These are phyloP conservation scores for Trametes villosa DNA, from an alignment of 768 basidiomycete genomes.

Conservation along the genomic window DNA sequence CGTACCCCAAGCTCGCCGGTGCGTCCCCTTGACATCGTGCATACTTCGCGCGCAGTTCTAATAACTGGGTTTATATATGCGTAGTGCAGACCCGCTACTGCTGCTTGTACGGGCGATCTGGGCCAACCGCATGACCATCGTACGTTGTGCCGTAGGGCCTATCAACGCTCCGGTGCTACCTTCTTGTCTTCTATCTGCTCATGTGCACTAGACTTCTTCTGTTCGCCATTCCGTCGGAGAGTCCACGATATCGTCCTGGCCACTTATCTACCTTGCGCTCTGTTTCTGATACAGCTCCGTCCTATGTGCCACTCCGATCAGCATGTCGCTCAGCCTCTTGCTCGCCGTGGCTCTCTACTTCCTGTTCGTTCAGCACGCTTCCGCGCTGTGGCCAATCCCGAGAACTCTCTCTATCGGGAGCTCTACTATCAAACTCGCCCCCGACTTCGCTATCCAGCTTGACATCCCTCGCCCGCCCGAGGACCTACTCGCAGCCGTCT, in stretches of 20 bases:
- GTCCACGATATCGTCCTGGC: not conserved
- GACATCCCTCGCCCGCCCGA: conserved; percentile 36
- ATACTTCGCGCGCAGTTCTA: no score
- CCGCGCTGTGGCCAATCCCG: conserved; percentile 39
- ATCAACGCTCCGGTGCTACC: not conserved
- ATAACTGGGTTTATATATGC: no score
- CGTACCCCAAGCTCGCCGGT: no score
- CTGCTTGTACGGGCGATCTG: not conserved
- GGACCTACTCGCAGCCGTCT: conserved; percentile 42
- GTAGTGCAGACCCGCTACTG: no score
- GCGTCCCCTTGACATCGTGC: no score
- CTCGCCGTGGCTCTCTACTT: not conserved
- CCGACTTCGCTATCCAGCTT: conserved; percentile 51
- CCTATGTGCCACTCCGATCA: no score
- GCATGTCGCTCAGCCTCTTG: not conserved
- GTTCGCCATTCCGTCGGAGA: not conserved
- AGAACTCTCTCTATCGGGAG: conserved; percentile 29
- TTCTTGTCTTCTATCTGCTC: not conserved
- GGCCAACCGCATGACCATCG: not conserved
- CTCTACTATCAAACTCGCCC: conserved; percentile 41
- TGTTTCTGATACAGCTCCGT: not conserved
- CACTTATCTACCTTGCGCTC: not conserved
- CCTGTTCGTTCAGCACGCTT: not conserved
- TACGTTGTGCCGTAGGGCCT: not conserved
- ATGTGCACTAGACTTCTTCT: not conserved